Conservation (phyloP, 495 filamentous ascomycete genomes). For the Annulohypoxylon moriforme region DNA sequence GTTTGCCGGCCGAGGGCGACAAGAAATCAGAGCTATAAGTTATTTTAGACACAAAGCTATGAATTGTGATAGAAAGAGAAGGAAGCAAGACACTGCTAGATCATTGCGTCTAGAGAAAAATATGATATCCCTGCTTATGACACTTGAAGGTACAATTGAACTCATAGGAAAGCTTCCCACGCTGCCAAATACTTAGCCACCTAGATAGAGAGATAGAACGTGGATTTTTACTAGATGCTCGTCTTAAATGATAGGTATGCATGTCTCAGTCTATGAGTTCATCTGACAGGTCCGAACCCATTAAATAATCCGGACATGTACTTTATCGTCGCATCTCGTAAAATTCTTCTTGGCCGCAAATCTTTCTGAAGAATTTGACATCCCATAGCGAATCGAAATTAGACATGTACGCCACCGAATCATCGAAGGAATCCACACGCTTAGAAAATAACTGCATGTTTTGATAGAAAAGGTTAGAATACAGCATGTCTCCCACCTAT, state of each 20-base stretch:
- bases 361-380: neutral
- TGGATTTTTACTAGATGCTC: neutral
- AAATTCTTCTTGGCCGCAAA: neutral
- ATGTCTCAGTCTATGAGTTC: slow-evolving; percentile 15
- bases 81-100: neutral
- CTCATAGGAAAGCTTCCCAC: neutral
- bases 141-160: slow-evolving; percentile 10
- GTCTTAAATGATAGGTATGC: neutral
- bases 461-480: neutral
- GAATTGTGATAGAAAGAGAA: neutral
- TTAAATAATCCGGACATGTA: neutral
- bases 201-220: neutral
- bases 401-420: neutral
- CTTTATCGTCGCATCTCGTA: neutral
- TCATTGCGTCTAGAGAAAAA: neutral
- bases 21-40: slow-evolving; percentile 56
- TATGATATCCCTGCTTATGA: neutral
- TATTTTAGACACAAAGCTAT: neutral
- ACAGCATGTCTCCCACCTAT: neutral
- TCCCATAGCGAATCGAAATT: neutral
- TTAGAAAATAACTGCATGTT: neutral
- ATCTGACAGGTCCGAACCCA: slow-evolving; percentile 16
- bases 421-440: neutral
- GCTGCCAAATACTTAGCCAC: neutral
- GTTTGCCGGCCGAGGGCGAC: slow-evolving; percentile 65